phyloP scores from a whole-genome alignment of 78 protist species.

The Acrasis kona region DNA sequence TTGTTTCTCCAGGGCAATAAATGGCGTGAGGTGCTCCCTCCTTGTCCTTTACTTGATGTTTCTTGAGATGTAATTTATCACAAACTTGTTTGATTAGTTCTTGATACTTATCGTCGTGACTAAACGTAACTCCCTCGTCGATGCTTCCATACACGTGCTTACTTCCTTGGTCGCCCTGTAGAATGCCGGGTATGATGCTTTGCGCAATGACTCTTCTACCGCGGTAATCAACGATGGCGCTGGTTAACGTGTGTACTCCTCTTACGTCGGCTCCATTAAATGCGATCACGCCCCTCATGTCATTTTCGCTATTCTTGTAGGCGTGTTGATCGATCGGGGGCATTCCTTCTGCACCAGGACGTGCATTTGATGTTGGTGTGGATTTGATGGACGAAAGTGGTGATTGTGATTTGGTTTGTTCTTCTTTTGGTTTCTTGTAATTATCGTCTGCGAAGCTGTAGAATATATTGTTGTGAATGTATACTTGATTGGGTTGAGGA shows the following conservation, averaged over 20 bases:
- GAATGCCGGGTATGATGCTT: slow-evolving; percentile 51
- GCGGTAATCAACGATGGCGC: slow-evolving; percentile 50
- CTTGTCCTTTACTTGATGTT: not conserved
- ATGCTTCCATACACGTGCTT: slow-evolving; percentile 40
- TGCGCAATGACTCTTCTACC: slow-evolving; percentile 55
- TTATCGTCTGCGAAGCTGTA: slow-evolving; percentile 33
- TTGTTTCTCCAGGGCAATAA: slow-evolving; percentile 8
- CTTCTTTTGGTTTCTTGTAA: slow-evolving; percentile 38
- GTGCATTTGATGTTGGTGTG: no score
- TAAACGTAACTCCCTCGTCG: slow-evolving; percentile 24
- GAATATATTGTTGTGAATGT: slow-evolving; percentile 52
- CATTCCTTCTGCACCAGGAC: no score
- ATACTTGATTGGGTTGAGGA: slow-evolving; percentile 33
- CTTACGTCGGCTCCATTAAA: slow-evolving; percentile 36
- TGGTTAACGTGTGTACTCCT: slow-evolving; percentile 42
- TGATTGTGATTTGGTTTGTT: slow-evolving; percentile 7
- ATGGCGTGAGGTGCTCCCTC: not conserved
- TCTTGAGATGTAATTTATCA: not conserved
- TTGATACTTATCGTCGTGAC: slow-evolving; percentile 12
- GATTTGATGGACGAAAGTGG: not conserved
- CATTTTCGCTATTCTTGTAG: slow-evolving; percentile 32
- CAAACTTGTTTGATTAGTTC: slow-evolving; percentile 2
- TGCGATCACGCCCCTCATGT: slow-evolving; percentile 36
- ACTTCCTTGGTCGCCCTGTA: slow-evolving; percentile 33
- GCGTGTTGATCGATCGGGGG: not conserved